Conservation (phyloP, 1,284 basidiomycete genomes). For the Apiotrichum sp. region DNA sequence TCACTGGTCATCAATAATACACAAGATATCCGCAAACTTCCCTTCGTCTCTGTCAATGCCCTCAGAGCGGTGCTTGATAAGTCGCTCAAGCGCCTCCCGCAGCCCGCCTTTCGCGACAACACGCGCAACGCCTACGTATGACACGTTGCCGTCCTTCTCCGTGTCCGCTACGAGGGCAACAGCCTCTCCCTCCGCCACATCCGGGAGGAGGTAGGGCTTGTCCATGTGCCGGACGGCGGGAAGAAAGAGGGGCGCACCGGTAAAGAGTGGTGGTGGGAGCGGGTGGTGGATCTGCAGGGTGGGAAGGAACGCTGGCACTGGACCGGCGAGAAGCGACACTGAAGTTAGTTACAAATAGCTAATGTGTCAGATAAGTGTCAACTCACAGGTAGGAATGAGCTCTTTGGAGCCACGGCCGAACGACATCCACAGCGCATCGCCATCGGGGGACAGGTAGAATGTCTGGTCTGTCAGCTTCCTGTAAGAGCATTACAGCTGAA, state of each 20-base stretch:
- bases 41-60: constrained; percentile 39
- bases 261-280: constrained; percentile 43
- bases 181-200: constrained; percentile 31
- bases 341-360: constrained; percentile 23
- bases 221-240: constrained; percentile 39
- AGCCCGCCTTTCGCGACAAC: constrained; percentile 38
- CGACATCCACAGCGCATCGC: constrained; percentile 76
- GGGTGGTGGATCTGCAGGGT: constrained; percentile 40
- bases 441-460: constrained; percentile 56
- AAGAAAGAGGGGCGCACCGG: constrained; percentile 51
- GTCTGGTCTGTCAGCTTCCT: constrained; percentile 23
- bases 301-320: constrained; percentile 28
- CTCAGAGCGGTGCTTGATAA: constrained; percentile 19
- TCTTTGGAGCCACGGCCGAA: constrained; percentile 55
- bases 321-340: constrained; percentile 31
- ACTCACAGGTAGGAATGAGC: constrained; percentile 60
- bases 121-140: constrained; percentile 38
- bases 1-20: constrained; percentile 44
- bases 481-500: no score
- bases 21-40: constrained; percentile 41
- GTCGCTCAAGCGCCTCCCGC: constrained; percentile 31
- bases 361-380: background rate
- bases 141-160: constrained; percentile 20
- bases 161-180: constrained; percentile 31
- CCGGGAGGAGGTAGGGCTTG: constrained; percentile 35